Evolutionary conservation across 2,329 filamentous ascomycete genomes (phyloP).

Genomic region (Pseudogymnoascus sp.): DNA sequence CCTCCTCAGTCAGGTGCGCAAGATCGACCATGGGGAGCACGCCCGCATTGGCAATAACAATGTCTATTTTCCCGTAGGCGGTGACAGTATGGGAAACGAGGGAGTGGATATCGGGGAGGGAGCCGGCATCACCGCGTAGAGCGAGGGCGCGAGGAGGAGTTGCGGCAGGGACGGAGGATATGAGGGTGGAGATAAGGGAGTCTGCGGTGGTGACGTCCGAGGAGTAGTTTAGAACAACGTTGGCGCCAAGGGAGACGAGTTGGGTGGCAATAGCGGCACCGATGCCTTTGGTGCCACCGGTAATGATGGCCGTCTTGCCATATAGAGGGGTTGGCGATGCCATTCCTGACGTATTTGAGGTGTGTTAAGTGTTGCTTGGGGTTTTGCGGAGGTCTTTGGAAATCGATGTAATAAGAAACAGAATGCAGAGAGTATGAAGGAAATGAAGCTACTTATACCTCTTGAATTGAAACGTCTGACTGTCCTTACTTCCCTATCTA

Average conservation of each 20-base stretch:
- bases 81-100: conserved; percentile 41
- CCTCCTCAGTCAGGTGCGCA: conserved; percentile 38
- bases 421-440: background rate
- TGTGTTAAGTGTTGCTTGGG: background rate
- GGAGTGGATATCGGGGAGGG: conserved; percentile 35
- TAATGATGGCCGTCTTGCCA: conserved; percentile 41
- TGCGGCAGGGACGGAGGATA: conserved; percentile 25
- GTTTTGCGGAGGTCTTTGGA: background rate
- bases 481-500: too few species aligned
- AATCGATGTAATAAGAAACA: background rate
- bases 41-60: conserved; percentile 49
- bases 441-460: background rate
- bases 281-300: conserved; percentile 50
- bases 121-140: conserved; percentile 47
- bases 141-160: conserved; percentile 34
- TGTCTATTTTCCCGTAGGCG: conserved; percentile 48
- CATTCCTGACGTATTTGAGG: background rate
- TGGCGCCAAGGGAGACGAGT: conserved; percentile 46
- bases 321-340: conserved; percentile 21
- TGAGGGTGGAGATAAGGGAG: conserved; percentile 40
- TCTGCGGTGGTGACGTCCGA: conserved; percentile 38
- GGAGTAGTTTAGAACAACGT: conserved; percentile 51
- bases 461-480: background rate
- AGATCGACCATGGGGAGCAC: conserved; percentile 42
- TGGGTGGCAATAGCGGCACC: conserved; percentile 49